Base-by-base conservation (phyloP, 345 rosid genomes). In the Gossypium ekmanianum region DNA sequence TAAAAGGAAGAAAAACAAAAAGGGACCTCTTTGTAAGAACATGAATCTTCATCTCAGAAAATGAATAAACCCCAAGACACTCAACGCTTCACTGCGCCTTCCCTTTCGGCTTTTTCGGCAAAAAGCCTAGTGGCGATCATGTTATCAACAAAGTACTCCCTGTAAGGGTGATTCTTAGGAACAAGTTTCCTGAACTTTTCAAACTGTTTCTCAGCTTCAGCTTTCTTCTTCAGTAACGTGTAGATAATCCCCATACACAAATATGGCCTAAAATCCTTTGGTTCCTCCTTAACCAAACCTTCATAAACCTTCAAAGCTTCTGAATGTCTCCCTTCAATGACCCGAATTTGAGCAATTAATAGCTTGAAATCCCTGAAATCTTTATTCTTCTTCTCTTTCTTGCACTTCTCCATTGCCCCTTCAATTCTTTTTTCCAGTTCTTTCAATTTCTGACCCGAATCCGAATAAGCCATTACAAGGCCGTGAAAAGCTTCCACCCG, bases 401-500 rank as follows among this genome's bases (percentile, higher is more conserved):
- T 87, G 78, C 98, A 94, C 64, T 72, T 87, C 75, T 81, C 82
- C 92, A 94, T 92, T 2, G 97, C 97, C 13, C 13, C 77, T 72
- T 85, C 84, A 57, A 91, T 87, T 73, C 97, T 82, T 77, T 81
- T 84, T 79, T 89, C 76, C 75, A 94, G 76, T 7, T 56, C 86
- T 52, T 75, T 78, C 73, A 91, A 54, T 45, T 82, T 82, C 1
- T 17, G 66, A 8, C 91, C 94, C 0, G 92, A 74, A 9, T 92
- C 97, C 1, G 91, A 80, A 50, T 79, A 76, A 9, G 87, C 92
- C 94, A 90, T 88, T 68, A 89, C 87, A 4, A 94, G 83, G 3
- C 97, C 98, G 52, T 92, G 97, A 64, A 85, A 94, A 7, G 97
- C 97, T 79, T 94, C 97, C 2, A 94, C 92, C 6, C 97, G 86